phyloP scores from a whole-genome alignment of 495 filamentous ascomycete genomes.

The Penicillium argentinense region DNA sequence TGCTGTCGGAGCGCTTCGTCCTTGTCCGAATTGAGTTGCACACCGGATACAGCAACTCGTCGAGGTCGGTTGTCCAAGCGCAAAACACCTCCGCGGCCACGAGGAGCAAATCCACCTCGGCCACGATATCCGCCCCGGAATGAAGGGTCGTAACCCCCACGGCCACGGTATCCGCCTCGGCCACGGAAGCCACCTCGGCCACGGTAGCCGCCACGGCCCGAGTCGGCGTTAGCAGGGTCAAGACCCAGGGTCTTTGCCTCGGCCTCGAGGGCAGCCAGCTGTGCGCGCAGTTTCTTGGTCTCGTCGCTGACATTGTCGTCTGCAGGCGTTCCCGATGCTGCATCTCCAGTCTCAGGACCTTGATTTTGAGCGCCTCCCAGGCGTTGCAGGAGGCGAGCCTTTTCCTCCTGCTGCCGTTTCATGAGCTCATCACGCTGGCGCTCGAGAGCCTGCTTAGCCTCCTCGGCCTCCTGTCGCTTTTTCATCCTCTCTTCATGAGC shows the following conservation, averaged over 20 bases:
- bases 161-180: slow-evolving; percentile 46
- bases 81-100: slow-evolving; percentile 56
- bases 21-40: slow-evolving; percentile 65
- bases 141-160: slow-evolving; percentile 43
- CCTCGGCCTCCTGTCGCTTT: slow-evolving; percentile 73
- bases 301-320: slow-evolving; percentile 54
- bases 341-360: slow-evolving; percentile 17
- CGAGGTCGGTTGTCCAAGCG: slow-evolving; percentile 87
- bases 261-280: slow-evolving; percentile 78
- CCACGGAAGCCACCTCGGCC: slow-evolving; percentile 40
- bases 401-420: slow-evolving; percentile 75
- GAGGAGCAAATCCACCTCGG: slow-evolving; percentile 48
- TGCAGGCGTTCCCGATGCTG: slow-evolving; percentile 21
- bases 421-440: slow-evolving; percentile 72
- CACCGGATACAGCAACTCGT: slow-evolving; percentile 68
- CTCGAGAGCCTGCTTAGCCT: slow-evolving; percentile 69
- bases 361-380: slow-evolving; percentile 49
- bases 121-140: slow-evolving; percentile 54
- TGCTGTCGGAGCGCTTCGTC: slow-evolving; percentile 86
- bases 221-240: slow-evolving; percentile 50
- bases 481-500: slow-evolving; percentile 72
- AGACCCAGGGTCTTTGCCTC: slow-evolving; percentile 82
- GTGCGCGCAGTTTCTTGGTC: slow-evolving; percentile 69
- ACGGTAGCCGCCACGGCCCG: slow-evolving; percentile 18
- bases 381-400: slow-evolving; percentile 64